Base-by-base conservation (phyloP, 1,139 yeast genomes). In the Suhomyces anneliseae region DNA sequence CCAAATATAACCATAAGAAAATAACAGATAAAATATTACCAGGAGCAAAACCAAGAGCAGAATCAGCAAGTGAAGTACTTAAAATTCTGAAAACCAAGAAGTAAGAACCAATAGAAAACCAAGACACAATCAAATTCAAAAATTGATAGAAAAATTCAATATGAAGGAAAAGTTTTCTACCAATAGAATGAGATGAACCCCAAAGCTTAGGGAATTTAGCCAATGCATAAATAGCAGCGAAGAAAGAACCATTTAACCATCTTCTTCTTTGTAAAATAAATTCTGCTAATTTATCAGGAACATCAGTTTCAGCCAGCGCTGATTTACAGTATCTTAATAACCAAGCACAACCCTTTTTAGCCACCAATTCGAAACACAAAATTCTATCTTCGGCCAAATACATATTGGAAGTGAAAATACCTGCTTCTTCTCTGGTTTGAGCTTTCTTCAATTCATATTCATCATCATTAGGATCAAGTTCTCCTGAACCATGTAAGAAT, bases 1-100 rank as follows among this genome's bases (percentile, higher is more conserved):
- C 89, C 47, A 90, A 76, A 61, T 93, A 93, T 34, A 93, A 70
- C 97, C 98, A 93, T 14, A 92, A 68, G 61, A 93, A 87, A 1
- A 92, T 77, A 8, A 88, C 93, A 4, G 95, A 84, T 33, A 93
- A 72, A 6, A 87, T 75, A 48, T 82, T 83, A 32, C 97, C 95
- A 0, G 90, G 93, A 1, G 82, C 80, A 60, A 81, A 79, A n/a
- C 70, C 67, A 40, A 76, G 69, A 40, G 74, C 74, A 1, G 79
- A 49, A 47, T 79, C 81, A 14, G 85, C 83, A 42, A 88, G 73
- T 4, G 90, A 82, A 34, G 85, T 76, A 1, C 93, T 85, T 62
- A 88, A 76, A 49, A 88, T 87, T 57, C 88, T 80, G 66, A 89
- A 88, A 11, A 90, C 93, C 56, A 89, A 73, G 60, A 86, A 89